Base-by-base conservation (phyloP, 148 eudicot species). In the Cornus florida region DNA sequence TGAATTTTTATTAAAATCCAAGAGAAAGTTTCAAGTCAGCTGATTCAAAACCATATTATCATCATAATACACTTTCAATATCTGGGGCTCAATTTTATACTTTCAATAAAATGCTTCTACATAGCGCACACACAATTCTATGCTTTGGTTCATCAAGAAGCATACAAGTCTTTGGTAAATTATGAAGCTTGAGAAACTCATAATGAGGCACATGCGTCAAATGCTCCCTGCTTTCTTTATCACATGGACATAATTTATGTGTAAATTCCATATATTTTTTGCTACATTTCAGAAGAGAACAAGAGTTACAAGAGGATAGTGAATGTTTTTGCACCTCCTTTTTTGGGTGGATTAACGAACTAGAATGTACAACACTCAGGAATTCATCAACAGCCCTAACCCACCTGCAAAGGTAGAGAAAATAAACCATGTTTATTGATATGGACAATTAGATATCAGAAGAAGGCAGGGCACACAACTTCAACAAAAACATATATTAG, bases 361-460 rank as follows among this genome's bases (percentile, higher is more conserved):
- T 96, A 22, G 89, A 81, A 53, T 87, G 81, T 38, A 96, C 86
- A 67, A 84, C 82, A 53, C 71, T 77, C 43, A 92, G 85, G 77
- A 90, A 94, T 78, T 94, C 98, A 35, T 89, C 91, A 69, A 85
- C 88, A 64, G 97, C 99, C 83, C 95, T 90, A 38, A 94, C 98
- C 99, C 99, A 96, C 99, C 99, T 96, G 87, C 76, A 86, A 80
- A 59, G 66, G 14, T 8, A 81, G 67, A 24, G 31, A 20, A 28
- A 28, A 6, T 31, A 69, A 20, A 16, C 3, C 66, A 33, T 41
- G 35, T 75, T 20, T 65, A 23, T 74, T 23, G 22, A 69, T 2
- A 69, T 39, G 62, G 67, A 70, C 2, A 16, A 39, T 10, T 39
- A 46, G 68, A 74, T 11, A 14, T 41, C 35, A 65, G 19, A 41